Conservation (phyloP, 495 filamentous ascomycete species). For the Xylaria nigripes region DNA sequence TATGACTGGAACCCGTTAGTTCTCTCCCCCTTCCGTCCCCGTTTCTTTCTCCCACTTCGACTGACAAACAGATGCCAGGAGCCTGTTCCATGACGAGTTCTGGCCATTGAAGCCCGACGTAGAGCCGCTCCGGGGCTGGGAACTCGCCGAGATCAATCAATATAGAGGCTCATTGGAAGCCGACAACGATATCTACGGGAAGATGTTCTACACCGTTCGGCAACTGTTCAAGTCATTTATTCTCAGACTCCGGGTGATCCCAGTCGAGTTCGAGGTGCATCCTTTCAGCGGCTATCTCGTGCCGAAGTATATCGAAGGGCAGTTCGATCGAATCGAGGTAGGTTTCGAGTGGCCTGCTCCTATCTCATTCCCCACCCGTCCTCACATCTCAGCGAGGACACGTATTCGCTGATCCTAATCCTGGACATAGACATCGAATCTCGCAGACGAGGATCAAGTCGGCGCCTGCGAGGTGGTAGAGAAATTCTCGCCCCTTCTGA, state of each 20-base stretch:
- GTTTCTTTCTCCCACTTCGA: too few relatives aligned
- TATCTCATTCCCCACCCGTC: not conserved
- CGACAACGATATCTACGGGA: constrained; percentile 1
- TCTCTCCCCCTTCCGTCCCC: too few relatives aligned
- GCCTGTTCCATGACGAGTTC: not conserved
- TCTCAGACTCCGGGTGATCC: not conserved
- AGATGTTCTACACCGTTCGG: constrained; percentile 1
- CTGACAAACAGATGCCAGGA: not conserved
- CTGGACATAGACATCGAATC: not conserved
- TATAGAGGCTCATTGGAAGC: not conserved
- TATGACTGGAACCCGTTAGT: not conserved
- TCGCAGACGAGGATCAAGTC: not conserved
- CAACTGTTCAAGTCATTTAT: constrained; percentile 4
- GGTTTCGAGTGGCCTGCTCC: not conserved
- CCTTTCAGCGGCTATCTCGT: not conserved
- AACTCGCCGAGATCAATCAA: not conserved
- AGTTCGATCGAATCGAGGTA: constrained; percentile 5
- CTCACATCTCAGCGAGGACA: not conserved
- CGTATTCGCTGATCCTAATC: not conserved
- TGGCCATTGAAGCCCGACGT: not conserved
- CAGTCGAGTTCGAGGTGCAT: not conserved
- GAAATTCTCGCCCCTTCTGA: not conserved
- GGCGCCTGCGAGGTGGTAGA: not conserved
- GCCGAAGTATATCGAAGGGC: not conserved
- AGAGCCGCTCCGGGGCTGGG: constrained; percentile 2